Percentiles rank a stretch among this genome's conserved stretches.
These are phyloP conservation scores for Talaromyces verruculosus DNA, from an alignment of 2,329 filamentous ascomycete species.

Conservation along the genomic window DNA sequence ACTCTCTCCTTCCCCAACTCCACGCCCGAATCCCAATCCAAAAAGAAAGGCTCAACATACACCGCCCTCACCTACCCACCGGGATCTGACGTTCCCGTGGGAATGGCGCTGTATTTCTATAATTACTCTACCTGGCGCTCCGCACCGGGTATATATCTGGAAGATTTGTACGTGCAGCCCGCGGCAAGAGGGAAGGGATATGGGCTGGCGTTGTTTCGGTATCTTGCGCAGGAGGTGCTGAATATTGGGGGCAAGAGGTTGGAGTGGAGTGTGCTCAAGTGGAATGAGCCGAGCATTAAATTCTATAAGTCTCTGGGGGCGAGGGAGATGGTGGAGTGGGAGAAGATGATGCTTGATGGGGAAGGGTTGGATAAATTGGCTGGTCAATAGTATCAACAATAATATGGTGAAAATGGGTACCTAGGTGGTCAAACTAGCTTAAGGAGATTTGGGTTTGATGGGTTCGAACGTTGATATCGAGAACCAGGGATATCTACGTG, in stretches of 20 bases:
- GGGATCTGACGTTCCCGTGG: conserved; percentile 52
- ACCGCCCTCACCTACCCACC: conserved; percentile 67
- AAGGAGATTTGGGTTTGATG: no score
- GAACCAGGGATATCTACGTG: no score
- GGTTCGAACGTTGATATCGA: no score
- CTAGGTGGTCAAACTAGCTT: no score
- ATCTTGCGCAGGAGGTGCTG: conserved; percentile 75
- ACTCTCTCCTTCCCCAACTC: conserved; percentile 75
- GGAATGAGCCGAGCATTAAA: conserved; percentile 85
- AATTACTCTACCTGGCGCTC: conserved; percentile 94
- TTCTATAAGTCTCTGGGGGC: conserved; percentile 67
- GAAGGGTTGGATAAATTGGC: conserved; percentile 44
- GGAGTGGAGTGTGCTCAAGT: conserved; percentile 89
- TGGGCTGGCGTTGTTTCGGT: conserved; percentile 71
- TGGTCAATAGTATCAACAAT: no score
- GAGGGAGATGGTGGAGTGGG: conserved; percentile 49
- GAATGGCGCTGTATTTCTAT: conserved; percentile 90
- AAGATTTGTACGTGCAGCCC: conserved; percentile 82
- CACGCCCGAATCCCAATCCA: conserved; percentile 36
- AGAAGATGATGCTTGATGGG: conserved; percentile 53
- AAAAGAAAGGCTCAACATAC: conserved; percentile 63
- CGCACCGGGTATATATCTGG: conserved; percentile 85
- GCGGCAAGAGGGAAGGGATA: conserved; percentile 73
- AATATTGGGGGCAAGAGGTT: conserved; percentile 70
- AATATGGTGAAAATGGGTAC: no score